Conservation (phyloP, 805 yeast genomes). For the Schwanniomyces sp. region DNA sequence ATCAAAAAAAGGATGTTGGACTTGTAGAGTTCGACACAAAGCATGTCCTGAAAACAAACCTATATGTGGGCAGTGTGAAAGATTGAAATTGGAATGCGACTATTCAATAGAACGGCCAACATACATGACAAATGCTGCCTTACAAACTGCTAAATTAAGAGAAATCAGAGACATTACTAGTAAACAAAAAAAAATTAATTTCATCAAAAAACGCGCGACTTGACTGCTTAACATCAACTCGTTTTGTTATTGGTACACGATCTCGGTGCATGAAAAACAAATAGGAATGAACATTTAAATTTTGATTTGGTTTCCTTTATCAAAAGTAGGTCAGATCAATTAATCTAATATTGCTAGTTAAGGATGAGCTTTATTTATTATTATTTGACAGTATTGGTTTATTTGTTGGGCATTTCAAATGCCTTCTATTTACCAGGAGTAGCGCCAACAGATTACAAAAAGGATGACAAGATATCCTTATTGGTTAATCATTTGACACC, state of each 20-base stretch:
- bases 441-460: constrained; percentile 85
- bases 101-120: constrained; percentile 51
- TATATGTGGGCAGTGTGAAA: constrained; percentile 54
- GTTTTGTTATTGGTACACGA: background rate
- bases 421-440: constrained; percentile 95
- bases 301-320: background rate
- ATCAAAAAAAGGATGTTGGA: constrained; percentile 73
- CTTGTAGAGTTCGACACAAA: constrained; percentile 71
- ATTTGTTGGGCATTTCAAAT: constrained; percentile 16
- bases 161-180: constrained; percentile 49
- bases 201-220: constrained; percentile 9
- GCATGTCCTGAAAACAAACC: constrained; percentile 71
- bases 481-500: constrained; percentile 92
- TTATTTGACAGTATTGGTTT: constrained; percentile 15
- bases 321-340: background rate
- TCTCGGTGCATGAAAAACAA: background rate
- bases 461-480: constrained; percentile 72
- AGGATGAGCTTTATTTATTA: constrained; percentile 8
- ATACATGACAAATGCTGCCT: constrained; percentile 47
- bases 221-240: background rate
- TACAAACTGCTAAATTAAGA: constrained; percentile 46
- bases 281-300: background rate
- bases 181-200: constrained; percentile 19
- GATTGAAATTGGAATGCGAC: constrained; percentile 59
- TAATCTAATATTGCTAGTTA: background rate